These are phyloP conservation scores for Dryas octopetala DNA, from an alignment of 306 rosid genomes.

Conservation along the genomic window DNA sequence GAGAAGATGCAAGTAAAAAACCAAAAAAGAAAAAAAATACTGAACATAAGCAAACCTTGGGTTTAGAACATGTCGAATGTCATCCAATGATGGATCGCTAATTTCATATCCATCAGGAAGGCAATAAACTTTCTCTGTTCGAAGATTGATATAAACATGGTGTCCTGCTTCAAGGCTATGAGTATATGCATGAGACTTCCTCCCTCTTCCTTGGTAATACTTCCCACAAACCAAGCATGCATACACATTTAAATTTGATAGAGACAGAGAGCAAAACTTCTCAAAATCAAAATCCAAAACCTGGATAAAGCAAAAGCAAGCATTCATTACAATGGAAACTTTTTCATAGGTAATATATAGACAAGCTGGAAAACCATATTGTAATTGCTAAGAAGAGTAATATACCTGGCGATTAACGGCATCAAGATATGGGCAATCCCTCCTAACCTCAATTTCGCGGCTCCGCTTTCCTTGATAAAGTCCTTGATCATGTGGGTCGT, in stretches of 20 bases:
- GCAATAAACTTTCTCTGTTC: conserved; percentile 91
- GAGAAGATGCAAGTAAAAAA: conserved; percentile 13
- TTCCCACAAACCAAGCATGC: conserved; percentile 97
- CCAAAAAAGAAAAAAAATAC: conserved; percentile 4
- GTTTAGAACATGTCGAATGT: conserved; percentile 88
- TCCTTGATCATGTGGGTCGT: conserved; percentile 34
- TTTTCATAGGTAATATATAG: background rate
- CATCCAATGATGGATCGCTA: conserved; percentile 94
- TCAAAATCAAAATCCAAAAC: conserved; percentile 99
- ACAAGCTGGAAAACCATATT: background rate
- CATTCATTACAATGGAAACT: background rate
- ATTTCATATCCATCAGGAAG: conserved; percentile 99
- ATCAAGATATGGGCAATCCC: conserved; percentile 95
- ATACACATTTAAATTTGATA: conserved; percentile 88
- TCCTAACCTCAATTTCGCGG: conserved; percentile 82
- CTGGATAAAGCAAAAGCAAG: conserved; percentile 34
- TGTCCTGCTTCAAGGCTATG: conserved; percentile 98
- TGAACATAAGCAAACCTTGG: conserved; percentile 64
- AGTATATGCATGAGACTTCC: conserved; percentile 93
- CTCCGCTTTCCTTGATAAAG: conserved; percentile 43
- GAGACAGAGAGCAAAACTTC: conserved; percentile 87
- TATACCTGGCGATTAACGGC: conserved; percentile 96
- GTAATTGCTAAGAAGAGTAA: conserved; percentile 5
- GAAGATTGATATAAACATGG: conserved; percentile 91
- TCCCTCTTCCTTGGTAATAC: conserved; percentile 97